phyloP scores from a whole-genome alignment of 345 rosid species.

The Camelina neglecta region DNA sequence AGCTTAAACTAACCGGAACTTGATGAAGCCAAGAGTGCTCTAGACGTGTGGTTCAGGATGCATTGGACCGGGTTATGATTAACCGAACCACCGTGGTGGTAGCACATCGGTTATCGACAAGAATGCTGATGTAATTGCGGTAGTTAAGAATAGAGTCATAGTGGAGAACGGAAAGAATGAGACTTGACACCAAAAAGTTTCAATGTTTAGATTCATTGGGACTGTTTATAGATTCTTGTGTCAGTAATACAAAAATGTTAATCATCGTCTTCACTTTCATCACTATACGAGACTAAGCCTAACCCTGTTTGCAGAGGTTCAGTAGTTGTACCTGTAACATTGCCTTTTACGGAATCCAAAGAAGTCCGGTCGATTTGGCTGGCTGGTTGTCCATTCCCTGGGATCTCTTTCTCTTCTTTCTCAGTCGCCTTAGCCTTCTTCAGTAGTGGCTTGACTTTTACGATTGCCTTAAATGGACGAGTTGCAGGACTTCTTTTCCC shows the following conservation, averaged over 20 bases:
- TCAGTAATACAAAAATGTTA: slow-evolving; percentile 31
- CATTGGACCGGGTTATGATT: slow-evolving; percentile 35
- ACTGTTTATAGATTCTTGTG: slow-evolving; percentile 23
- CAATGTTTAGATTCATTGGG: background rate
- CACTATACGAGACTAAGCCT: slow-evolving; percentile 83
- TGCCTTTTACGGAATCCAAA: slow-evolving; percentile 44
- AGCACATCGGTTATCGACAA: slow-evolving; percentile 71
- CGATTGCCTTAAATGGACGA: slow-evolving; percentile 60
- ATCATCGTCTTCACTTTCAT: slow-evolving; percentile 80
- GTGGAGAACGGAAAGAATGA: slow-evolving; percentile 73
- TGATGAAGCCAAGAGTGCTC: too few species aligned
- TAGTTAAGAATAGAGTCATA: slow-evolving; percentile 60
- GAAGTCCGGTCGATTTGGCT: slow-evolving; percentile 43
- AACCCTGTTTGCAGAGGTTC: slow-evolving; percentile 53
- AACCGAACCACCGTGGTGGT: slow-evolving; percentile 63
- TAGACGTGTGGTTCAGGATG: too few species aligned
- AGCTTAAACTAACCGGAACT: background rate
- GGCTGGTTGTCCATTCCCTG: slow-evolving; percentile 32
- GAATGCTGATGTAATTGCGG: slow-evolving; percentile 64
- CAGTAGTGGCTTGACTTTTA: slow-evolving; percentile 78
- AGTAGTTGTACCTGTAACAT: slow-evolving; percentile 25
- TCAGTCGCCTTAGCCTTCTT: slow-evolving; percentile 69
- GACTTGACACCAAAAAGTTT: background rate
- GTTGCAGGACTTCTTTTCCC: slow-evolving; percentile 64
- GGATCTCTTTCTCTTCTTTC: slow-evolving; percentile 41